Percentiles rank a stretch among this genome's conserved stretches.
These are phyloP conservation scores for Citrullus mucosospermus DNA, from an alignment of 306 rosid species.

Conservation along the genomic window DNA sequence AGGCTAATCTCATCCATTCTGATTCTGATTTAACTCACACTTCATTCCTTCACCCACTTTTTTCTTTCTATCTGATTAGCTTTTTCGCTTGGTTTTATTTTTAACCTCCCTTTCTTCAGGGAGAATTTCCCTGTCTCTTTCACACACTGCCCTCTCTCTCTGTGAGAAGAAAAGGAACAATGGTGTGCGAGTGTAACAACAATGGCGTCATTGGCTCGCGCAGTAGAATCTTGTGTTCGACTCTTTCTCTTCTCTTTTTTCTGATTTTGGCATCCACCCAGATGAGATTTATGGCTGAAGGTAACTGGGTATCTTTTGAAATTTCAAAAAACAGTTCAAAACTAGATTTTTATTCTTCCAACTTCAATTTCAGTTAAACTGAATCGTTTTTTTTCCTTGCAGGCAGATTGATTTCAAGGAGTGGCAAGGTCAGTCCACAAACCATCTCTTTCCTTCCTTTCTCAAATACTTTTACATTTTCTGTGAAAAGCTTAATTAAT, in stretches of 20 bases:
- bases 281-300: conserved; percentile 44
- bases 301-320: conserved; percentile 23
- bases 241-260: conserved; percentile 38
- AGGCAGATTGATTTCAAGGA: conserved; percentile 33
- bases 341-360: not conserved
- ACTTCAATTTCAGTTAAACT: not conserved
- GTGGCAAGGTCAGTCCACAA: not conserved
- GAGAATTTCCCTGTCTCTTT: conserved; percentile 1
- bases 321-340: not conserved
- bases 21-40: not conserved
- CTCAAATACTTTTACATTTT: not conserved
- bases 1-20: not conserved
- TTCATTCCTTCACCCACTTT: not conserved
- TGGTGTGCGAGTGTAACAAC: conserved; percentile 18
- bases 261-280: conserved; percentile 43
- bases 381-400: conserved; percentile 6
- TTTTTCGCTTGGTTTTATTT: conserved; percentile 5
- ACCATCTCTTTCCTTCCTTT: not conserved
- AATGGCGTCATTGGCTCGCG: conserved; percentile 6
- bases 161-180: conserved; percentile 8
- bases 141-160: not conserved
- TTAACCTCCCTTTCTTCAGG: not conserved
- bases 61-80: not conserved
- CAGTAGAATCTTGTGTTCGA: conserved; percentile 16
- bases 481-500: not conserved